A percentile compares a stretch with the other conserved stretches of the same genome.
Conservation (phyloP, 805 yeast species). For the Nakazawaea ernobii region DNA sequence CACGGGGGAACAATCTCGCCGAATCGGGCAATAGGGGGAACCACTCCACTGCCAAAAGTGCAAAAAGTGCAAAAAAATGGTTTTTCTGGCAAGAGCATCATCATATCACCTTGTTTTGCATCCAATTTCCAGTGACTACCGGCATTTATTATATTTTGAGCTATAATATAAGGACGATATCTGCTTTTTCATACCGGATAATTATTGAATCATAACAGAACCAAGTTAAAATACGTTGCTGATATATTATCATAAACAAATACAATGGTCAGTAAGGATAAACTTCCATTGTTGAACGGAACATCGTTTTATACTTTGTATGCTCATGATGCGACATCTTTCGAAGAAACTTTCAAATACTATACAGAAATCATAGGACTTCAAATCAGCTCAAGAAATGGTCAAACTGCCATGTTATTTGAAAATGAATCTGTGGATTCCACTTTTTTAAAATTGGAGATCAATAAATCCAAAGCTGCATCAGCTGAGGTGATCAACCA, state of each 20-base stretch:
- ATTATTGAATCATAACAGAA: too few relatives aligned
- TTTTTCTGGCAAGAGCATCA: not conserved
- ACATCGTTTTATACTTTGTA: constrained; percentile 44
- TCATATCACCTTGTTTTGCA: not conserved
- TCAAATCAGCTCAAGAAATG: constrained; percentile 22
- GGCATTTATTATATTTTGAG: too few relatives aligned
- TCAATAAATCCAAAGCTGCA: constrained; percentile 22
- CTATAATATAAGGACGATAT: too few relatives aligned
- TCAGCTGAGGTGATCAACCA: constrained; percentile 19
- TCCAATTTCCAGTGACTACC: too few relatives aligned
- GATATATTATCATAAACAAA: not conserved
- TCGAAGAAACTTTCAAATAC: constrained; percentile 45
- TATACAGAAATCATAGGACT: constrained; percentile 44
- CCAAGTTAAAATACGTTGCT: too few relatives aligned
- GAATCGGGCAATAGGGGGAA: not conserved
- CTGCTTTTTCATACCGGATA: too few relatives aligned
- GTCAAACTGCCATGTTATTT: constrained; percentile 26
- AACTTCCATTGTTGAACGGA: constrained; percentile 45
- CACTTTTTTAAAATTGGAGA: constrained; percentile 18
- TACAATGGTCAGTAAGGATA: not conserved
- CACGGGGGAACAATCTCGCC: too few relatives aligned
- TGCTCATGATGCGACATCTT: constrained; percentile 43
- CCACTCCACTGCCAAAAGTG: not conserved
- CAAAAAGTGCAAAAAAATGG: too few relatives aligned
- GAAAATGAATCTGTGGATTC: constrained; percentile 22